Percentiles rank a stretch among this genome's conserved stretches.
Conservation (phyloP, 345 rosid species). For the Pseudoturritis turrita region DNA sequence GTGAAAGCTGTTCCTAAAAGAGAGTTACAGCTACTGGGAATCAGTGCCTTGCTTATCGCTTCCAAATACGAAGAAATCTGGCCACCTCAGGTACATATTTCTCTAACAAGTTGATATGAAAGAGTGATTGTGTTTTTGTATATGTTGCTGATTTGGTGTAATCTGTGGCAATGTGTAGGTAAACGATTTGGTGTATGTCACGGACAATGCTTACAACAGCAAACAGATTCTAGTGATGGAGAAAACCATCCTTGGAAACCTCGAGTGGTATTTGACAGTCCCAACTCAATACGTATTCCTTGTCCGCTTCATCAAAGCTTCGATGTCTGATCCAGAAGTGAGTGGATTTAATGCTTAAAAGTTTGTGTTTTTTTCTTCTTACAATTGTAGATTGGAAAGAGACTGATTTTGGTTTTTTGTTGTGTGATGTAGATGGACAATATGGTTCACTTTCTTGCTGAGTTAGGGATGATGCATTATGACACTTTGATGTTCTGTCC, state of each 20-base stretch:
- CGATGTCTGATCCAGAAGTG: conserved; percentile 57
- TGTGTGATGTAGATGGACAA: conserved; percentile 54
- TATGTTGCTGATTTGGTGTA: not conserved
- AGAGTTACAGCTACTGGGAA: conserved; percentile 81
- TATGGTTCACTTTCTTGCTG: conserved; percentile 70
- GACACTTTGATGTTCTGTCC: conserved; percentile 43
- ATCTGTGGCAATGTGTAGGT: conserved; percentile 32
- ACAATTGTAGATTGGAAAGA: not conserved
- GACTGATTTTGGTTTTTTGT: not conserved
- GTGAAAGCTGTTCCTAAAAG: conserved; percentile 53
- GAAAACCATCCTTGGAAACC: conserved; percentile 62
- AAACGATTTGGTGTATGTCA: conserved; percentile 75
- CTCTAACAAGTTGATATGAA: not conserved
- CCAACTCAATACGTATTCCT: conserved; percentile 89
- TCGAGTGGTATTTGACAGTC: conserved; percentile 80
- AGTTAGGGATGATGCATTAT: conserved; percentile 70
- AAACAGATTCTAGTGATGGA: conserved; percentile 80
- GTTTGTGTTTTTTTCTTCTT: not conserved
- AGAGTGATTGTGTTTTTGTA: not conserved
- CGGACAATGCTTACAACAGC: conserved; percentile 74
- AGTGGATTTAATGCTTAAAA: not conserved
- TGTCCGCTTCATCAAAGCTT: conserved; percentile 73
- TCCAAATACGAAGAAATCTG: conserved; percentile 96
- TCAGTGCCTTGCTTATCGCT: conserved; percentile 80
- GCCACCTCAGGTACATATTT: conserved; percentile 61